phyloP scores from a whole-genome alignment of 345 rosid species.

The Arabidopsis suecica region DNA sequence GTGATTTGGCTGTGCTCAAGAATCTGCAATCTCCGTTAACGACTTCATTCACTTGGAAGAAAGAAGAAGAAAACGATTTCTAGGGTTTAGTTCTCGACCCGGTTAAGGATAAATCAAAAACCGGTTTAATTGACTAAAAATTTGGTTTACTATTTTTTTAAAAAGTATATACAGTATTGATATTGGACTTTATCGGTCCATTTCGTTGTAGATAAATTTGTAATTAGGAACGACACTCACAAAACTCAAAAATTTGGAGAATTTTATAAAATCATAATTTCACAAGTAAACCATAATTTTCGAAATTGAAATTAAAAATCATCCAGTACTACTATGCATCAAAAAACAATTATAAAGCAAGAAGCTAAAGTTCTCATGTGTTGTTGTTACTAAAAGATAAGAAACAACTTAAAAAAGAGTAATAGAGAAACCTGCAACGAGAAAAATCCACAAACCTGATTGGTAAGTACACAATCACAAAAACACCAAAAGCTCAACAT shows the following conservation, averaged over 20 bases:
- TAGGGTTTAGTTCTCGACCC: background rate
- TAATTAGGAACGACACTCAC: too few relatives aligned
- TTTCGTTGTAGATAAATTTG: too few relatives aligned
- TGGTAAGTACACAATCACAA: slow-evolving; percentile 4
- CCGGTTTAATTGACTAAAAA: background rate
- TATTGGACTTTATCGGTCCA: too few relatives aligned
- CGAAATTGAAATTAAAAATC: background rate
- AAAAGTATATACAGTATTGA: too few relatives aligned
- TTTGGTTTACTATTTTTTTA: too few relatives aligned
- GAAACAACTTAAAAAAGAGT: slow-evolving; percentile 9
- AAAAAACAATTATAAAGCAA: background rate
- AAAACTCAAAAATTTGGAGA: too few relatives aligned
- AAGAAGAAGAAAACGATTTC: background rate
- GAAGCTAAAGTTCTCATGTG: slow-evolving; percentile 9
- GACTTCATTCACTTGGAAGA: background rate
- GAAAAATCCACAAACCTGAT: slow-evolving; percentile 19
- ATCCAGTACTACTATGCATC: background rate
- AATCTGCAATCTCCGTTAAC: too few relatives aligned
- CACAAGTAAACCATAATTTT: background rate
- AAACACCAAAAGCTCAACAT: slow-evolving; percentile 8
- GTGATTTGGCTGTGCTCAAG: too few relatives aligned
- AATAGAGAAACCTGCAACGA: background rate
- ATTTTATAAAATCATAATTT: background rate
- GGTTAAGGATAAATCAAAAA: background rate
- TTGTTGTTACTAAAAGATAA: slow-evolving; percentile 18